phyloP scores from a whole-genome alignment of 1,284 basidiomycete species.

The Mycosarcoma mackinlayi region DNA sequence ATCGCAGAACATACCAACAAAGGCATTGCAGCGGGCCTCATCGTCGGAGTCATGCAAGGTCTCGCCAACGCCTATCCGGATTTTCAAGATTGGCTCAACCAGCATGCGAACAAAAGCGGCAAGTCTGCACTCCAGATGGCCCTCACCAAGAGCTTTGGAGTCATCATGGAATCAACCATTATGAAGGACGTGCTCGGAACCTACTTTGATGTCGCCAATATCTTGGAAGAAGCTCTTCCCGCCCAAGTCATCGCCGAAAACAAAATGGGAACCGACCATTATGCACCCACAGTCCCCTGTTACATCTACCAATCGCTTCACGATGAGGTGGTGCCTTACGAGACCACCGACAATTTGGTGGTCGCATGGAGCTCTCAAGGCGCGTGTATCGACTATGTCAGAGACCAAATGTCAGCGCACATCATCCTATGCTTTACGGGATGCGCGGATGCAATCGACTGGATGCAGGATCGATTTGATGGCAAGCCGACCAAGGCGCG shows the following conservation, averaged over 20 bases:
- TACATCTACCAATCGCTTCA: conserved; percentile 57
- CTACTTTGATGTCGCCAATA: conserved; percentile 38
- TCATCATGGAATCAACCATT: conserved; percentile 27
- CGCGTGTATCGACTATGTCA: conserved; percentile 45
- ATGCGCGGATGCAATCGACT: conserved; percentile 30
- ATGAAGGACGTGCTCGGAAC: conserved; percentile 40
- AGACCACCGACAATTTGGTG: conserved; percentile 43
- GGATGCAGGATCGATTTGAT: conserved; percentile 52
- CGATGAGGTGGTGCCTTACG: conserved; percentile 60
- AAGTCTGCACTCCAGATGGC: conserved; percentile 27
- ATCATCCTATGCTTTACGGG: conserved; percentile 45
- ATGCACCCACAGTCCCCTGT: conserved; percentile 39
- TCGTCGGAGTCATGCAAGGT: conserved; percentile 54
- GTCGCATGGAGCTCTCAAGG: conserved; percentile 33
- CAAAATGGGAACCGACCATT: conserved; percentile 29
- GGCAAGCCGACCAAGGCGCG: conserved; percentile 16
- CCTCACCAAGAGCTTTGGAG: conserved; percentile 31
- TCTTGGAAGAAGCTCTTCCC: conserved; percentile 14
- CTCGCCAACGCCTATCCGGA: conserved; percentile 50
- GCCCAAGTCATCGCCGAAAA: conserved; percentile 40
- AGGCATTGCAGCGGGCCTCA: conserved; percentile 46
- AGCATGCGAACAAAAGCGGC: conserved; percentile 39
- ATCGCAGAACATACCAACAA: conserved; percentile 47
- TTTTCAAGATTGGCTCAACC: conserved; percentile 50
- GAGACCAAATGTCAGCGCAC: conserved; percentile 32